Base-by-base conservation (phyloP, 495 filamentous ascomycete species). In the Cercophora samala region DNA sequence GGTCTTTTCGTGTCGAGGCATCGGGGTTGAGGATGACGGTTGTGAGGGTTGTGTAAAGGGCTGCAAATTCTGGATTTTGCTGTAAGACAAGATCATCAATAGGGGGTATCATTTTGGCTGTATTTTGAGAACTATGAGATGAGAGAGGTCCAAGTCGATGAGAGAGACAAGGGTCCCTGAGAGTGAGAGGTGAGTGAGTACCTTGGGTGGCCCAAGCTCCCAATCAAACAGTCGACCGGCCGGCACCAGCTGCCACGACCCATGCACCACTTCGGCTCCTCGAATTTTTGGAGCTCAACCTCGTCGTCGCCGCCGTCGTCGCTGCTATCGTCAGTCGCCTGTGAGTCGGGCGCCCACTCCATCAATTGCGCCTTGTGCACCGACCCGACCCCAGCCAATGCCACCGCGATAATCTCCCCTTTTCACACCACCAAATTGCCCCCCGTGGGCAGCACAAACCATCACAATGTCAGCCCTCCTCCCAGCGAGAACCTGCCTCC, bases 11-110 rank as follows among this genome's bases (percentile, higher is more conserved):
- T 0, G 87, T 89, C 17, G 87, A 88, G 17, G 84, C 87, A 81
- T 89, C 84, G 0, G 83, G 75, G 65, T 88, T 87, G 24, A 91
- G 78, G 8, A 89, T 72, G 0, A 77, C 81, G 1, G 78, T 82
- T 0, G 87, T 87, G 6, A 91, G 70, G 19, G 83, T 85, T 19
- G 85, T 81, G 72, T 90, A 87, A 0, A 91, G 79, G 26, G 77
- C 80, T 62, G 87, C 85, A 68, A 91, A 91, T 58, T 87, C 80
- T 23, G 87, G 87, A 65, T 90, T 91, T 26, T 79, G 80, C 60
- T 85, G 78, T 1, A 91, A 77, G 58, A 91, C 81, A 0, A 80
- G 73, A 25, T 85, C 82, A 32, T 91, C 88, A 61, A 90, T 81
- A 6, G 87, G 87, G 0, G 88, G 87, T 3, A 91, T 77, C 89